A percentile compares a stretch with the other conserved stretches of the same genome.
These are phyloP conservation scores for Chlamydomonas reinhardtii DNA, from an alignment of 163 green algal species.

Conservation along the genomic window DNA sequence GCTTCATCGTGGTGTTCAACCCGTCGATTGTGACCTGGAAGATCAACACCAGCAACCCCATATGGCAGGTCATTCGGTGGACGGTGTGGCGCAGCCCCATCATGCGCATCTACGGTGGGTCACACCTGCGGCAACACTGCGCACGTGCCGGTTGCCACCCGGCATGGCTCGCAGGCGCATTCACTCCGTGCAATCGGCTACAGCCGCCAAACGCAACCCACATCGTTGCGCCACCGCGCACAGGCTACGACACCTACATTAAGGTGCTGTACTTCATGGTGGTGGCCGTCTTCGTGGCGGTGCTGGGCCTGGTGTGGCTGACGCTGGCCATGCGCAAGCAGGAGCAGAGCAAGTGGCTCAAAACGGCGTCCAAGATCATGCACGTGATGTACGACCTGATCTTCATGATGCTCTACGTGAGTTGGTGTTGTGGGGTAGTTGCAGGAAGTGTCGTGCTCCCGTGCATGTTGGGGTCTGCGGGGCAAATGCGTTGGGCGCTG, in stretches of 20 bases:
- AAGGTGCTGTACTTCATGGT: conserved; percentile 20
- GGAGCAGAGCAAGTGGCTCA: conserved; percentile 36
- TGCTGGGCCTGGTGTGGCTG: conserved; percentile 22
- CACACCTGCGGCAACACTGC: too few species aligned
- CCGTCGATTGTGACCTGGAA: not conserved
- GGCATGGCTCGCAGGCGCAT: too few species aligned
- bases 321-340: conserved; percentile 29
- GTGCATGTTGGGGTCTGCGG: not conserved
- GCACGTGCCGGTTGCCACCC: too few species aligned
- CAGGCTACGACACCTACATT: conserved; percentile 5
- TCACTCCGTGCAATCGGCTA: too few species aligned
- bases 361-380: not conserved
- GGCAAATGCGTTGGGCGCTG: too few species aligned
- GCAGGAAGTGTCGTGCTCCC: not conserved
- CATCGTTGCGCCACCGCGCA: too few species aligned
- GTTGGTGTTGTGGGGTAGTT: too few species aligned
- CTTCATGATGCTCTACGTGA: not conserved
- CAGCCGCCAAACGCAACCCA: too few species aligned
- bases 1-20: conserved; percentile 32
- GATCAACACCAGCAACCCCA: conserved; percentile 18
- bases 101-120: conserved; percentile 4
- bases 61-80: conserved; percentile 33
- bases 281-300: not conserved
- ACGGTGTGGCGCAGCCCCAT: conserved; percentile 28
- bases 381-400: conserved; percentile 22